Evolutionary conservation across 2,329 filamentous ascomycete species (phyloP), one percentile per base, ranked within the genome.

Genomic region (Colletotrichum sp.): DNA sequence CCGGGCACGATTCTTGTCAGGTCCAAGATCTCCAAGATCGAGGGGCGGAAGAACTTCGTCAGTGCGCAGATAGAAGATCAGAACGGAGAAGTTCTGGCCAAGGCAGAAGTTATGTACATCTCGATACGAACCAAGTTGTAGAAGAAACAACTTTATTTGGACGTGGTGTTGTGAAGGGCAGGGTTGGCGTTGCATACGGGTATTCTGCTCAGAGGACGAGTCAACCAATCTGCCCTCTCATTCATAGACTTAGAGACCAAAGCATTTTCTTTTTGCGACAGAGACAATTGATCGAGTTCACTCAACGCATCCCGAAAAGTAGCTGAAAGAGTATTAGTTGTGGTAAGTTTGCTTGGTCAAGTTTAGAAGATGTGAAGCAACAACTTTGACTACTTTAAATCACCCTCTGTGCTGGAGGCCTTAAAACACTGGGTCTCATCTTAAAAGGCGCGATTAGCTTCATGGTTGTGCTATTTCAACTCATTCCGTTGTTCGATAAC

Each of bases 11-110:
- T 86, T 8, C 79, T 81, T 38, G 82, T 83, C 28, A 81, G 79
- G 30, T 80, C 82, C 2, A 81, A 78, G 75, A 77, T 84, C 24
- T 81, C 83, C 38, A 77, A 79, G 16, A 80, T 81, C 0, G 79
- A 84, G 13, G 84, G 83, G 3, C 79, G 85, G 24, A 86, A 86
- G 78, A 81, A 80, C 7, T 80, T 72, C 24, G 77, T 86, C 21
- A 72, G 72, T 26, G 81, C 82, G 32, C 82, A 84, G 61, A 55
- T 86, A 5, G 81, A 77, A 56, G 77, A 84, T 58, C 80, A 82
- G 38, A 76, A 79, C 7, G 84, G 82, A 0, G 70, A 78, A n/a
- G 79, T 81, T 24, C 56, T 86, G 71, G 84, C 81, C 1, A 81
- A 74, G 38, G 81, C 80, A 24, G 76, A 78, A 8, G 68, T 76